phyloP scores from a whole-genome alignment of 805 yeast genomes.

The Suhomyces pyralidae region DNA sequence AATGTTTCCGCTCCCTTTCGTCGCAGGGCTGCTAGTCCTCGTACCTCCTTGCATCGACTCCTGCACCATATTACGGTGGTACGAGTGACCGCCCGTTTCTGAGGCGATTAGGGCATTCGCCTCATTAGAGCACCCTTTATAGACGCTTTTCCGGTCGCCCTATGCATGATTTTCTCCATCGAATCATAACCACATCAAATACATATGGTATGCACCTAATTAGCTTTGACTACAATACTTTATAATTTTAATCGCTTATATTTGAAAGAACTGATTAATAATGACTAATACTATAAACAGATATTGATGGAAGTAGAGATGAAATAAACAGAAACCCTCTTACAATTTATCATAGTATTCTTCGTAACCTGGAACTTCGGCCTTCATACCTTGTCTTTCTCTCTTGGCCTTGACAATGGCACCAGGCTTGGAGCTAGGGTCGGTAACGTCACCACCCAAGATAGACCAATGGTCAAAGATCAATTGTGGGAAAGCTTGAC shows the following conservation, averaged over 20 bases:
- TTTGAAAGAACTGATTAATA: conserved; percentile 3
- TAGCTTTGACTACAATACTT: not conserved
- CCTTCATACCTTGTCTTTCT: conserved; percentile 97
- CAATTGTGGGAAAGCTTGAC: conserved; percentile 99
- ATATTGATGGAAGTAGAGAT: not conserved
- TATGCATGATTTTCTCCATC: not conserved
- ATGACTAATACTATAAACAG: conserved; percentile 13
- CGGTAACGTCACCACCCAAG: conserved; percentile 89
- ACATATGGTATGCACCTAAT: not conserved
- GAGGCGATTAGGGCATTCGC: not conserved
- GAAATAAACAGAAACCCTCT: conserved; percentile 13
- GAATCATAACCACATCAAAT: not conserved
- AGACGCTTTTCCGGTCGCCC: not conserved
- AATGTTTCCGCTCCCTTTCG: not conserved
- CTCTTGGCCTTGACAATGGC: conserved; percentile 60
- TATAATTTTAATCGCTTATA: not conserved
- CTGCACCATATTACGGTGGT: not conserved
- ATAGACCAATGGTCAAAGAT: conserved; percentile 98
- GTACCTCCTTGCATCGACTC: not conserved
- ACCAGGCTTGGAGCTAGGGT: conserved; percentile 71
- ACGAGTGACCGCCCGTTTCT: not conserved
- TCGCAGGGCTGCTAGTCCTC: not conserved
- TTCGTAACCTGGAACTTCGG: conserved; percentile 97
- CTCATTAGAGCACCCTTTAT: not conserved
- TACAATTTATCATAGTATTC: conserved; percentile 95